Base-by-base conservation (phyloP, 1,139 yeast species). In the Blastobotrys malaysiensis region DNA sequence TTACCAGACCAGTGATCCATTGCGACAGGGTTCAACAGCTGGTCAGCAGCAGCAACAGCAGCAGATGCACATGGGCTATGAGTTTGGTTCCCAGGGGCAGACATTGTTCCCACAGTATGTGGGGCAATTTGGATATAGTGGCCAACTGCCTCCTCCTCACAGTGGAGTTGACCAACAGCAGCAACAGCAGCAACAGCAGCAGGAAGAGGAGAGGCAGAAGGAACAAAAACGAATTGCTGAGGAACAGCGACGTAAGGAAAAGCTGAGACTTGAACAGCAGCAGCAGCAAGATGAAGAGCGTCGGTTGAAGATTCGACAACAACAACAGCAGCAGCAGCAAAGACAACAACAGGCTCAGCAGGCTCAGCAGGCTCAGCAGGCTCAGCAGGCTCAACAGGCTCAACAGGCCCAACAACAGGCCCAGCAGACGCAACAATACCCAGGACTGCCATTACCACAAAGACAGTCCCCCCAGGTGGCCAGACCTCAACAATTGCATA, bases 11-110 rank as follows among this genome's bases (percentile, higher is more conserved):
- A 51, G 48, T 46, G 56, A 53, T 9, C 51, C 50, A 2, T 43
- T 54, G 48, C 52, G 52, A 14, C 52, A 43, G 46, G 48, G 48
- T 20, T 50, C 43, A 5, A 13, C 39, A n/a, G n/a, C 39, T 13
- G 39, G 39, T 46, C 60, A 53, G 50, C 59, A 52, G 16, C n/a
- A n/a, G 31, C 31, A 5, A 9, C 54, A 49, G 27, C 55, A 46
- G 3, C 49, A 44, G 46, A 20, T 39, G 21, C 56, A 49, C 21
- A 43, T 24, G 27, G 43, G 22, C 9, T 36, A 45, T 19, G 53
- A 31, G 16, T 27, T 7, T 49, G 26, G 26, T 45, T 45, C 43
- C 51, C 46, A 19, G n/a, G n/a, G 20, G 18, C 50, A 48, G 22
- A 19, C 43, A 36, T 11, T 45, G 46, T 20, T 20, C 26, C 46